A percentile compares a stretch with the other conserved stretches of the same genome.
Conservation (phyloP, 176 grass and related monocot genomes). For the Neostapfia colusana region DNA sequence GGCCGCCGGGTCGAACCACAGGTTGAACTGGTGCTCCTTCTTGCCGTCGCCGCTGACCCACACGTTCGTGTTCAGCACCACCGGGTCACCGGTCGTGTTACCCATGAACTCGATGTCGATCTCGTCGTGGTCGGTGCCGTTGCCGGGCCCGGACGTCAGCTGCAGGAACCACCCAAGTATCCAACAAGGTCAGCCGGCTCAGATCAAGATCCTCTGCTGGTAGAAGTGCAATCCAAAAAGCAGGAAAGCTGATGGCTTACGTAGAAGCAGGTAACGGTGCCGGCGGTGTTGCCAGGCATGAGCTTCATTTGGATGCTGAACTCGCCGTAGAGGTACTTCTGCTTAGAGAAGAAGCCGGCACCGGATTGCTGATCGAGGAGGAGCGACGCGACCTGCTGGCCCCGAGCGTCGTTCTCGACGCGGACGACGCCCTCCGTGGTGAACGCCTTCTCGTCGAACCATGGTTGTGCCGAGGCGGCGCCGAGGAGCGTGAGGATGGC, state of each 20-base stretch:
- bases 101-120: constrained; percentile 71
- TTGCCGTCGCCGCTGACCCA: constrained; percentile 56
- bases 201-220: no score
- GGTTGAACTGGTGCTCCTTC: constrained; percentile 66
- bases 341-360: not conserved
- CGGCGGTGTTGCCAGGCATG: constrained; percentile 47
- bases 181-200: no score
- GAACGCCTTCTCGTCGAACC: constrained; percentile 33
- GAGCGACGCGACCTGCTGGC: constrained; percentile 19
- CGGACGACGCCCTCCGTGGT: constrained; percentile 29
- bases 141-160: constrained; percentile 42
- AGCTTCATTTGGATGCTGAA: constrained; percentile 57
- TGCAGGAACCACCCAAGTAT: not conserved
- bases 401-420: not conserved
- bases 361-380: constrained; percentile 9
- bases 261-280: constrained; percentile 55
- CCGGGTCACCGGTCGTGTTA: constrained; percentile 9
- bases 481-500: not conserved
- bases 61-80: constrained; percentile 56
- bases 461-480: constrained; percentile 1
- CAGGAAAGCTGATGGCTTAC: not conserved
- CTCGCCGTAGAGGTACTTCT: constrained; percentile 43
- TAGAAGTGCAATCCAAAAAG: no score
- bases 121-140: constrained; percentile 40
- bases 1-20: constrained; percentile 49